These are phyloP conservation scores for Halophytophthora polymorphica DNA, from an alignment of 352 stramenopile genomes.

Conservation along the genomic window DNA sequence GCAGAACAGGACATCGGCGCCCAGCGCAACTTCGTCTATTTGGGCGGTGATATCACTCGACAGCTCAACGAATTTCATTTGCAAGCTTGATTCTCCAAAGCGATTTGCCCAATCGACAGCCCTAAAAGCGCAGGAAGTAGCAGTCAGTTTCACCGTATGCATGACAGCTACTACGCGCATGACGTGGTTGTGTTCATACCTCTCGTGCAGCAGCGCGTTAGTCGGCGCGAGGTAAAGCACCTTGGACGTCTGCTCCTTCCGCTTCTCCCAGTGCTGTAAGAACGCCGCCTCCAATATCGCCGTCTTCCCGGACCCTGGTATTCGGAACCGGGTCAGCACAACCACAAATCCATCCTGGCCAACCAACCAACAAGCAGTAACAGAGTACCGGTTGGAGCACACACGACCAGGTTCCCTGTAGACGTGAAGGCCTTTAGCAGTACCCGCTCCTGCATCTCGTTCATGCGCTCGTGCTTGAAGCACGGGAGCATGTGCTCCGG, in stretches of 20 bases:
- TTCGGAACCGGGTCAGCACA: not conserved
- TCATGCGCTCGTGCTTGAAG: conserved; percentile 44
- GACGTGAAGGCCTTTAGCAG: conserved; percentile 29
- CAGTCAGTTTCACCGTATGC: too few species aligned
- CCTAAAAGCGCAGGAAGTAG: too few species aligned
- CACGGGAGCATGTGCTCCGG: conserved; percentile 33
- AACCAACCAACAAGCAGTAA: too few species aligned
- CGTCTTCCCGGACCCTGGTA: conserved; percentile 46
- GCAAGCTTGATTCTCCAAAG: too few species aligned
- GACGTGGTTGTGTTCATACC: conserved; percentile 12
- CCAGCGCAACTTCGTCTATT: too few species aligned
- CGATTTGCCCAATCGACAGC: too few species aligned
- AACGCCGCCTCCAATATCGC: conserved; percentile 44
- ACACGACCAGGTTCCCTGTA: conserved; percentile 36
- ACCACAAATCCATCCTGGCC: too few species aligned
- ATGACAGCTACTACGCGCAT: not conserved
- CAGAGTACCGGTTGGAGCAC: conserved; percentile 35
- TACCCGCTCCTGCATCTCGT: conserved; percentile 37
- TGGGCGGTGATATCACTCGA: too few species aligned
- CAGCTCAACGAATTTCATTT: too few species aligned
- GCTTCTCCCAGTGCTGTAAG: conserved; percentile 25
- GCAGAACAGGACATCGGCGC: too few species aligned
- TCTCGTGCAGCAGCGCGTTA: conserved; percentile 45
- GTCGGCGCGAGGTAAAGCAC: conserved; percentile 44
- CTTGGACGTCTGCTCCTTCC: conserved; percentile 13